Base-by-base conservation (phyloP, 202 grass and related monocot genomes). In the Dendrocalamus latiflorus region DNA sequence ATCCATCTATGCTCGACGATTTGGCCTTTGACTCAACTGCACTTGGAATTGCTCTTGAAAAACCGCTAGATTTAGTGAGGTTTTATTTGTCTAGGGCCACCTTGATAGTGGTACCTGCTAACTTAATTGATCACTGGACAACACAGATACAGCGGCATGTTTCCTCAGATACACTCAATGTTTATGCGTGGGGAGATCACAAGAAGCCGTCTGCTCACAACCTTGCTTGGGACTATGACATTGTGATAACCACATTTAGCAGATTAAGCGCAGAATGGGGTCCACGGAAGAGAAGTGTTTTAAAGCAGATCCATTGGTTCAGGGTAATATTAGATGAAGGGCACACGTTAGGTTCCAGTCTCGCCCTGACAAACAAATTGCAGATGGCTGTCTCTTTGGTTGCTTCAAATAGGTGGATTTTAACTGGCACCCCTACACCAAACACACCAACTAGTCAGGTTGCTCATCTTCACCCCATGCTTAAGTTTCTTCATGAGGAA, bases 191-290 rank as follows among this genome's bases (percentile, higher is more conserved):
- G 92, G 88, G 82, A n/a, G 85, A 88, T 68, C 70, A 98, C 75
- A 95, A 80, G 79, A 90, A 85, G 38, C 93, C 92, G 18, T 82
- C 72, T 91, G 85, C 91, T 83, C 87, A 90, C 76, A 86, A 80
- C 87, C 95, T 98, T 84, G 95, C 95, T 68, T 98, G 95, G 95
- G 95, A 95, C 78, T 93, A 91, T 86, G 95, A 98, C 80, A 86
- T 98, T 75, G 89, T 98, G 70, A 90, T 95, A 85, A 95, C 95
- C 58, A 95, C 95, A 39, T 98, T 98, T 86, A 90, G 83, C 68
- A 90, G 91, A 78, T 94, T 98, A 85, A 98, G 95, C 77, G 81
- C 91, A 59, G 93, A 95, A 83, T 95, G 95, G 95, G 60, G 83
- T 65, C 95, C 89, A 78, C 83, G 64, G n/a, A 98, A 98, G 92